Conservation (phyloP, 129 eudicot genomes). For the Pittosporum tobira region DNA sequence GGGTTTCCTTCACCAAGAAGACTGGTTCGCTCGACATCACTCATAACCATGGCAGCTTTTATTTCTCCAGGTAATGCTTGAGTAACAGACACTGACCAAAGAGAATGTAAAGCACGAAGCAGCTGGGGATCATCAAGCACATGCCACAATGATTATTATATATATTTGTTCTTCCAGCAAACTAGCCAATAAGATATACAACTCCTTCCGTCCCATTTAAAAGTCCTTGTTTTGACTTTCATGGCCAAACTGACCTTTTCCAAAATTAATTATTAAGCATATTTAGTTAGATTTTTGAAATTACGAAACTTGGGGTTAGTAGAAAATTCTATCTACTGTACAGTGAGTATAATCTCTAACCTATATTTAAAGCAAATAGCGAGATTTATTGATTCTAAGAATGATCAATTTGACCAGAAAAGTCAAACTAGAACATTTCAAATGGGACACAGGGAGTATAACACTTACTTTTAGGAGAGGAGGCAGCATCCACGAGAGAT, state of each 20-base stretch:
- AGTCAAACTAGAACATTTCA: no score
- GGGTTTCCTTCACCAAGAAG: slow-evolving; percentile 73
- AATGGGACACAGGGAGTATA: not conserved
- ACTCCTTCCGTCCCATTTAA: not conserved
- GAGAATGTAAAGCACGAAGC: slow-evolving; percentile 88
- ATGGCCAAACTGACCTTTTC: not conserved
- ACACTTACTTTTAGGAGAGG: slow-evolving; percentile 82
- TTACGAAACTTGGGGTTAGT: no score
- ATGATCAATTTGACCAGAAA: no score
- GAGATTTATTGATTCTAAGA: no score
- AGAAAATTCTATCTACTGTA: no score
- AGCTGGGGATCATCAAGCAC: slow-evolving; percentile 42
- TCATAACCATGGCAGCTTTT: slow-evolving; percentile 75
- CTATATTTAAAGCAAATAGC: no score
- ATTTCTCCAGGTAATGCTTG: slow-evolving; percentile 83
- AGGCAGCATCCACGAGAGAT: slow-evolving; percentile 95
- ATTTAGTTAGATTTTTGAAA: no score
- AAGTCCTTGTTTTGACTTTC: not conserved
- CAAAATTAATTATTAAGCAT: no score
- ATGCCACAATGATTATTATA: not conserved
- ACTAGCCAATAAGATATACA: not conserved
- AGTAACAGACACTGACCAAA: slow-evolving; percentile 80
- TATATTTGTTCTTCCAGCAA: slow-evolving; percentile 5
- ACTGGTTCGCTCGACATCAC: slow-evolving; percentile 67
- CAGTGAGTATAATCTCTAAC: no score